phyloP scores from a whole-genome alignment of 768 basidiomycete genomes.

The Pholiota conissans region DNA sequence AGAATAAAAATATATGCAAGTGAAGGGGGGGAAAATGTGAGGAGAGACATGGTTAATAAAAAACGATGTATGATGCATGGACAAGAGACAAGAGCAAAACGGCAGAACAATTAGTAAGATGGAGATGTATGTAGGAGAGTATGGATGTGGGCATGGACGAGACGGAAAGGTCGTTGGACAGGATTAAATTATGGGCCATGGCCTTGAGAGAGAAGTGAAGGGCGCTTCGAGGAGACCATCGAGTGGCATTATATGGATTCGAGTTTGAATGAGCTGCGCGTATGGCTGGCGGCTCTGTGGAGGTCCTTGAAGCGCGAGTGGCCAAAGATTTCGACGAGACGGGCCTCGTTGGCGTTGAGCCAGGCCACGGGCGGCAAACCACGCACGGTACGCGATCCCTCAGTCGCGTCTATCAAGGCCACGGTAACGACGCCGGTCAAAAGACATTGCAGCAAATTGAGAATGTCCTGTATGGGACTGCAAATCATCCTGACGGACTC shows the following conservation, averaged over 20 bases:
- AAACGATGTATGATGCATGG: constrained; percentile 19
- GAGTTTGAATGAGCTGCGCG: constrained; percentile 70
- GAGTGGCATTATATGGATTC: constrained; percentile 43
- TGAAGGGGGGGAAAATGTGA: constrained; percentile 17
- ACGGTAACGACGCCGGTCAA: constrained; percentile 72
- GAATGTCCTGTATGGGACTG: constrained; percentile 68
- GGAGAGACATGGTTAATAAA: constrained; percentile 24
- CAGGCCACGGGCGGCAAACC: constrained; percentile 77
- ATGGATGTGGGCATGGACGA: constrained; percentile 2
- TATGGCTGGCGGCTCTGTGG: constrained; percentile 72
- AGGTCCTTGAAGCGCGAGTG: constrained; percentile 68
- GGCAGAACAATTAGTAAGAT: constrained; percentile 33
- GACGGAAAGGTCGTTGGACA: not conserved
- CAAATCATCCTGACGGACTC: constrained; percentile 69
- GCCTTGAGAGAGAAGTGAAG: not conserved
- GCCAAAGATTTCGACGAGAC: constrained; percentile 76
- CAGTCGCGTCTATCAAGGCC: constrained; percentile 76
- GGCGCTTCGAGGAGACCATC: constrained; percentile 1
- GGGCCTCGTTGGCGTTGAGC: constrained; percentile 68
- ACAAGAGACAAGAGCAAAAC: constrained; percentile 33
- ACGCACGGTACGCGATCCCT: constrained; percentile 71
- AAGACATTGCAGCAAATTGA: constrained; percentile 69
- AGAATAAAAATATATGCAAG: constrained; percentile 25
- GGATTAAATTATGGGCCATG: constrained; percentile 1
- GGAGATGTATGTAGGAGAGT: constrained; percentile 10